Evolutionary conservation across 257 asterid genomes (phyloP), one percentile per base, ranked within the genome.

Genomic region (Paraleonurus japonicus): DNA sequence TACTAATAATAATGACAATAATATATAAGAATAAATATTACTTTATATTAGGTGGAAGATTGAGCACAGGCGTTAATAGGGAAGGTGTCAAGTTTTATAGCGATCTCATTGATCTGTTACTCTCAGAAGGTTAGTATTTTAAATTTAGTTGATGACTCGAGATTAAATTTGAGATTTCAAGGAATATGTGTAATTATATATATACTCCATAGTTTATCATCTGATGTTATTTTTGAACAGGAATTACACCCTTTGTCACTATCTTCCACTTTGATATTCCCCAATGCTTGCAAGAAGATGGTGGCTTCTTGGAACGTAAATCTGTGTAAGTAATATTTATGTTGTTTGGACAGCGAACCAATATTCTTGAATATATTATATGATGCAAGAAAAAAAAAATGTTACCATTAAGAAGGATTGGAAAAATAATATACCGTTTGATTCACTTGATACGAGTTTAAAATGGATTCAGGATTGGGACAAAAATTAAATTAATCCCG

Each of bases 181-280:
- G n/a, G n/a, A n/a, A n/a, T n/a, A n/a, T n/a, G n/a, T n/a, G n/a
- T n/a, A n/a, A n/a, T n/a, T n/a, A n/a, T n/a, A n/a, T n/a, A n/a
- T n/a, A n/a, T n/a, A n/a, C n/a, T n/a, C n/a, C n/a, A n/a, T n/a
- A n/a, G n/a, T n/a, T n/a, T 61, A 27, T 27, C 2, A 27, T 27
- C 30, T 27, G 4, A 4, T 27, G 3, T 1, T 27, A 26, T 24
- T 13, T 59, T 27, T 59, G 0, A 2, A 27, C 45, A 82, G 89
- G 85, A 0, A 77, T 86, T 2, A 63, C 72, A 50, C 92, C 89
- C 0, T 76, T 59, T 41, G 87, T 74, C 9, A 86, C 92, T 0
- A 22, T 86, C 48, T 80, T 80, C 67, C 92, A 86, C 23, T 86
- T 75, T 66, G 89, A 84, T 68, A 43, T 80, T 19, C 89, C 92